Evolutionary conservation across 345 rosid species (phyloP).

Genomic region (Kandelia obovata): DNA sequence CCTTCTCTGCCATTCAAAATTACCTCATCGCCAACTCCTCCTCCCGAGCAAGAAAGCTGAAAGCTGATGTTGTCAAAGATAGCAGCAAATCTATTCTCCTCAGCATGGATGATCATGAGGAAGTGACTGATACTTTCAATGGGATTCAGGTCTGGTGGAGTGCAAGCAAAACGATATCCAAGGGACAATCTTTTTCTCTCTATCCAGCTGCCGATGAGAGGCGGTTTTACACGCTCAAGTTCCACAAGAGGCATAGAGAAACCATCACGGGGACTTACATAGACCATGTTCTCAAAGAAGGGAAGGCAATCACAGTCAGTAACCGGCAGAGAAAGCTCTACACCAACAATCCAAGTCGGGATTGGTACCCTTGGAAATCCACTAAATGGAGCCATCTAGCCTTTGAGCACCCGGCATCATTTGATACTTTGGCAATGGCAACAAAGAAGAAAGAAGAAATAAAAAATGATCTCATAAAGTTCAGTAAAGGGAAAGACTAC

Average conservation of each 20-base stretch:
- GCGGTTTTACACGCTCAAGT: slow-evolving; percentile 4
- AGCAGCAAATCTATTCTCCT: slow-evolving; percentile 5
- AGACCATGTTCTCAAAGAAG: slow-evolving; percentile 12
- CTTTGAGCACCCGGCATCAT: slow-evolving; percentile 8
- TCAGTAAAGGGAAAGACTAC: too few species aligned
- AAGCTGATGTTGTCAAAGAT: slow-evolving; percentile 10
- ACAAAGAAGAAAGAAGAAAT: too few species aligned
- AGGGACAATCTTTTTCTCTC: neutral
- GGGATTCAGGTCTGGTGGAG: slow-evolving; percentile 21
- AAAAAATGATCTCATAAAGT: too few species aligned
- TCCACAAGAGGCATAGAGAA: slow-evolving; percentile 4
- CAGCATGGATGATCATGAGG: slow-evolving; percentile 16
- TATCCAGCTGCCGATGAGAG: neutral
- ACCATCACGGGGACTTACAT: neutral
- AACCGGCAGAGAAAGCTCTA: slow-evolving; percentile 20
- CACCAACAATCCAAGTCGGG: slow-evolving; percentile 15
- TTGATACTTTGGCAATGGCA: neutral
- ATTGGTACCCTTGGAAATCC: neutral
- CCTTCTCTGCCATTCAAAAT: slow-evolving; percentile 18
- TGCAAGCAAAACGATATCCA: neutral
- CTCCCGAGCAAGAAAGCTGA: slow-evolving; percentile 5
- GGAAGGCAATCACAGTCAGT: slow-evolving; percentile 8
- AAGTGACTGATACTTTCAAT: slow-evolving; percentile 6
- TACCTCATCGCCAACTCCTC: slow-evolving; percentile 21
- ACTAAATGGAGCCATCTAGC: slow-evolving; percentile 16